Evolutionary conservation across 257 asterid genomes (phyloP).

Genomic region (Scutellaria barbata): DNA sequence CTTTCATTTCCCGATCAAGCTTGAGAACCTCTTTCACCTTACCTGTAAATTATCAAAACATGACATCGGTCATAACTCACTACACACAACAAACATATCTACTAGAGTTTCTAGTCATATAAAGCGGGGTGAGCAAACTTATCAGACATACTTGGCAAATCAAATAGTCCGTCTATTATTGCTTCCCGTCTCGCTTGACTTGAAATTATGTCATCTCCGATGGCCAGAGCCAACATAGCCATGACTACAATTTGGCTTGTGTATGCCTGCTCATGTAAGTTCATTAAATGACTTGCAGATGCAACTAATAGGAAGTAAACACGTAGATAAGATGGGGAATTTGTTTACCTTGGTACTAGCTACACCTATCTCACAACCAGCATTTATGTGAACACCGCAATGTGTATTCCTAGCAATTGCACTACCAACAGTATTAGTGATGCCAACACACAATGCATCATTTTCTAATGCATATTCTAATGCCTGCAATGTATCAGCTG

Average conservation of each 20-base stretch:
- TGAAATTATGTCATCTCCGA: constrained; percentile 85
- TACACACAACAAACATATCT: constrained; percentile 20
- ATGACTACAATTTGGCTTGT: constrained; percentile 97
- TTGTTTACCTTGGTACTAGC: constrained; percentile 89
- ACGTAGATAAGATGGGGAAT: constrained; percentile 8
- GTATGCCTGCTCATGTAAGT: constrained; percentile 70
- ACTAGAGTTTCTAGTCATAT: background rate
- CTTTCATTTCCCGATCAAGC: constrained; percentile 91
- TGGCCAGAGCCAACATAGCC: constrained; percentile 98
- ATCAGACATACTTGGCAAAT: constrained; percentile 89
- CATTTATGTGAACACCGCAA: constrained; percentile 96
- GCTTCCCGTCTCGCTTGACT: constrained; percentile 84
- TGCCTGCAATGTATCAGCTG: constrained; percentile 95
- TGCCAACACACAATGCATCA: constrained; percentile 96
- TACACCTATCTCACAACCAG: constrained; percentile 98
- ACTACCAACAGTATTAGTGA: constrained; percentile 97
- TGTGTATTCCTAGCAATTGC: constrained; percentile 98
- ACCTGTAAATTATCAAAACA: constrained; percentile 49
- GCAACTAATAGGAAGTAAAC: background rate
- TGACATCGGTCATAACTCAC: constrained; percentile 30
- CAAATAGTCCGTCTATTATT: constrained; percentile 82
- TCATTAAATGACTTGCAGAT: constrained; percentile 4
- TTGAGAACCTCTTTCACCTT: constrained; percentile 89
- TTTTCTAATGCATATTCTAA: constrained; percentile 92
- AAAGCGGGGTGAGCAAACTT: constrained; percentile 10